These are phyloP conservation scores for Corymbia maculata DNA, from an alignment of 345 rosid genomes.

Conservation along the genomic window DNA sequence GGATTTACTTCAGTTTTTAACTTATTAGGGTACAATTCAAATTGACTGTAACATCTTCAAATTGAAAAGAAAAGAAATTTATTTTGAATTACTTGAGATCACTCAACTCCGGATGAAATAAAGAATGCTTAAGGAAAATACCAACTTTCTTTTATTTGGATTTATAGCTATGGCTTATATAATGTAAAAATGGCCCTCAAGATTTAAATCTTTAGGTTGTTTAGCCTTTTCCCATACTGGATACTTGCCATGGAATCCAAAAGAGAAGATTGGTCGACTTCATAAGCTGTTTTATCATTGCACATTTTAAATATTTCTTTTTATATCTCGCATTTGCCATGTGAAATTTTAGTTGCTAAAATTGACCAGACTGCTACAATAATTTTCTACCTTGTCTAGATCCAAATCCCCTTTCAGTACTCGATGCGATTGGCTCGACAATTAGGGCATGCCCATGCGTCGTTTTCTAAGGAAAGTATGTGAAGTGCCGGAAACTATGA, in stretches of 20 bases:
- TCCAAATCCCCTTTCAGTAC: not conserved
- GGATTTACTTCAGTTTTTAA: not conserved
- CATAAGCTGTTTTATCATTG: rapidly evolving
- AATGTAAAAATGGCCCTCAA: not conserved
- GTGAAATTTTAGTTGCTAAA: not conserved
- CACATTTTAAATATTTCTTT: not conserved
- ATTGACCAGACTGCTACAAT: not conserved
- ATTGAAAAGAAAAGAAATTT: not conserved
- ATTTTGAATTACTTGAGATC: not conserved
- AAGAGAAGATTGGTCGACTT: not conserved
- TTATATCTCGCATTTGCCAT: rapidly evolving
- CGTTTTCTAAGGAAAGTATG: not conserved
- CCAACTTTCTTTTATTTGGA: not conserved
- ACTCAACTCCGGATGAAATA: rapidly evolving
- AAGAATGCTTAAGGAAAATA: not conserved
- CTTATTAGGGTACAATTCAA: not conserved
- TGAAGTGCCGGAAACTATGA: not conserved
- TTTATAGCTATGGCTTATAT: not conserved
- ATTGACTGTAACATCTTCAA: not conserved
- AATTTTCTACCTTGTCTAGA: not conserved
- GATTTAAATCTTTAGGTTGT: not conserved
- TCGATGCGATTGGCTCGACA: not conserved
- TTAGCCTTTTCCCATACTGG: not conserved
- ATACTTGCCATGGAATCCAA: not conserved
- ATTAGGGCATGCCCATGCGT: not conserved